Conservation (phyloP, 257 asterid genomes). For the Penstemon barbatus region DNA sequence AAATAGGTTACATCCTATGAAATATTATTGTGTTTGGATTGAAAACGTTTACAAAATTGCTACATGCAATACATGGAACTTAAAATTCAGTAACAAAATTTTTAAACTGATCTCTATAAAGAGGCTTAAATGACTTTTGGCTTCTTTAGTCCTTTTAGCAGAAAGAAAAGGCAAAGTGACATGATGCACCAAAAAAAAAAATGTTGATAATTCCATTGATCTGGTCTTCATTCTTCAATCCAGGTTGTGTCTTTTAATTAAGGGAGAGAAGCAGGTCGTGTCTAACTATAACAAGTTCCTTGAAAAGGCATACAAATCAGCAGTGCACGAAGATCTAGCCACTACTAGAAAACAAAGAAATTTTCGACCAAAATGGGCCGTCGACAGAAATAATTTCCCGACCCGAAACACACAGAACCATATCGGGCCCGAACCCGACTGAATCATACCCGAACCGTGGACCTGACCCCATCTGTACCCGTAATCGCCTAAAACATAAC, state of each 20-base stretch:
- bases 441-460: too few species aligned
- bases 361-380: too few species aligned
- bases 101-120: not conserved
- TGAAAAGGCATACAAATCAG: constrained; percentile 38
- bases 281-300: constrained; percentile 47
- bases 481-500: too few species aligned
- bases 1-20: too few species aligned
- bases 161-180: not conserved
- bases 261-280: constrained; percentile 56
- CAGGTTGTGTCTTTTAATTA: constrained; percentile 78
- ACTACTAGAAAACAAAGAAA: too few species aligned
- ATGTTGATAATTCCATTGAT: not conserved
- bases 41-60: not conserved
- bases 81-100: not conserved
- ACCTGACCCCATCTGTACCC: too few species aligned
- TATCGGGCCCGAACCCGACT: too few species aligned
- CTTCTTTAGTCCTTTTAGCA: constrained; percentile 1
- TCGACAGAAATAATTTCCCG: too few species aligned
- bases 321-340: constrained; percentile 53
- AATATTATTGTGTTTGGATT: too few species aligned
- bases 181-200: not conserved
- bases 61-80: not conserved
- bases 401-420: too few species aligned
- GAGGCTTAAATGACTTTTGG: not conserved
- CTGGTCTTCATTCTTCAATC: not conserved